Evolutionary conservation across 257 asterid genomes (phyloP).

Genomic region (Jacaranda mimosifolia): DNA sequence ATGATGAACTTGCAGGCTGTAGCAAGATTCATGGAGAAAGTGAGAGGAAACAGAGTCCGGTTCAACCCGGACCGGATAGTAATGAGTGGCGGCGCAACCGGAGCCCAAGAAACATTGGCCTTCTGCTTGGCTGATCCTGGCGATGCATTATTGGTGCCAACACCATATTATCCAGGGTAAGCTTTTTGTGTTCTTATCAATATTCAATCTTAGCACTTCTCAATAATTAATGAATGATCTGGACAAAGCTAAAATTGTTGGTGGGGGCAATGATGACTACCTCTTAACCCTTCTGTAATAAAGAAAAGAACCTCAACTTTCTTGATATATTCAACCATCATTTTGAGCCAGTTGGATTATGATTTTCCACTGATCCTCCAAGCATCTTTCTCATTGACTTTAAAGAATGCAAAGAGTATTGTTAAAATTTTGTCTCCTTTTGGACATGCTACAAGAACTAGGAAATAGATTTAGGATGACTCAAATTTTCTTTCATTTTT

Average conservation of each 20-base stretch:
- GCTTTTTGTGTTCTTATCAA: background rate
- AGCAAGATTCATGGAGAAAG: slow-evolving; percentile 84
- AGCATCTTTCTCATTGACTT: background rate
- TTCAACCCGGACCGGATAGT: slow-evolving; percentile 79
- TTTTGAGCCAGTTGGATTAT: slow-evolving; percentile 21
- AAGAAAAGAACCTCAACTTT: slow-evolving; percentile 8
- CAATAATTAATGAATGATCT: too few species aligned
- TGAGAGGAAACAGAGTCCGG: slow-evolving; percentile 69
- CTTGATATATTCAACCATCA: background rate
- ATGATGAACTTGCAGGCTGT: slow-evolving; percentile 62
- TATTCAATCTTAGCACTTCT: too few species aligned
- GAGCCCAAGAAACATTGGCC: slow-evolving; percentile 79
- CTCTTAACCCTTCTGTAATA: slow-evolving; percentile 2
- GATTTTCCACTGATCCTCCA: background rate
- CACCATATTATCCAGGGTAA: slow-evolving; percentile 94
- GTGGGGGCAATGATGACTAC: slow-evolving; percentile 32
- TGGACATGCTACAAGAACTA: background rate
- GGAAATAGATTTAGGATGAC: background rate
- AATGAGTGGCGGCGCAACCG: slow-evolving; percentile 94
- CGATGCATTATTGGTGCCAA: slow-evolving; percentile 82
- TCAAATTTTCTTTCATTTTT: too few species aligned
- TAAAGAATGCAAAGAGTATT: background rate
- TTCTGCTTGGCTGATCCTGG: slow-evolving; percentile 90
- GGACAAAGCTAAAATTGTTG: slow-evolving; percentile 31
- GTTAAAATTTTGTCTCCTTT: background rate